phyloP scores from a whole-genome alignment of 495 filamentous ascomycete species.

The Penicillium paradoxum region DNA sequence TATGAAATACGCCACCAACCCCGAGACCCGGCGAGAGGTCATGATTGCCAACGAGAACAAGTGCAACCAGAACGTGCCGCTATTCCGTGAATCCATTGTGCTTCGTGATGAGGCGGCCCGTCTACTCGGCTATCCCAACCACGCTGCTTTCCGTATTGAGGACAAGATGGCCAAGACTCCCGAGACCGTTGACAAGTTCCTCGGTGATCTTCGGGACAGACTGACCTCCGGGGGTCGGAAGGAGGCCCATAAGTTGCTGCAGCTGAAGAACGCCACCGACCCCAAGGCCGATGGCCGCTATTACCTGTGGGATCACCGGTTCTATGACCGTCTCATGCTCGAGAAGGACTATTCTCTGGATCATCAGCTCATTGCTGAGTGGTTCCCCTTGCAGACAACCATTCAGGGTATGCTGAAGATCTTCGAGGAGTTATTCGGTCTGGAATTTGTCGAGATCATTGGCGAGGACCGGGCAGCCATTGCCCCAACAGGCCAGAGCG shows the following conservation, averaged over 20 bases:
- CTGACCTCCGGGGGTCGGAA: constrained; percentile 71
- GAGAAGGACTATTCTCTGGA: constrained; percentile 88
- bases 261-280: constrained; percentile 73
- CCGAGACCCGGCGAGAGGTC: constrained; percentile 52
- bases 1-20: constrained; percentile 56
- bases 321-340: constrained; percentile 87
- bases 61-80: constrained; percentile 76
- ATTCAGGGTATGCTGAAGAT: constrained; percentile 89
- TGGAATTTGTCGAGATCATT: constrained; percentile 80
- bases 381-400: constrained; percentile 82
- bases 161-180: constrained; percentile 97
- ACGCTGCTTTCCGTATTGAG: constrained; percentile 86
- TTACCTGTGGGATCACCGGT: constrained; percentile 86
- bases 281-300: constrained; percentile 65
- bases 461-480: constrained; percentile 54
- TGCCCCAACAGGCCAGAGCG: constrained; percentile 53
- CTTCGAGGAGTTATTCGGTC: constrained; percentile 88
- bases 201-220: constrained; percentile 70
- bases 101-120: constrained; percentile 91
- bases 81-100: constrained; percentile 83
- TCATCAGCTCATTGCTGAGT: constrained; percentile 84
- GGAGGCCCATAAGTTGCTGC: constrained; percentile 66
- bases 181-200: constrained; percentile 77
- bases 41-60: constrained; percentile 69
- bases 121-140: constrained; percentile 84